phyloP scores from a whole-genome alignment of 164 flowering plant species.

The Vitis cinerea region DNA sequence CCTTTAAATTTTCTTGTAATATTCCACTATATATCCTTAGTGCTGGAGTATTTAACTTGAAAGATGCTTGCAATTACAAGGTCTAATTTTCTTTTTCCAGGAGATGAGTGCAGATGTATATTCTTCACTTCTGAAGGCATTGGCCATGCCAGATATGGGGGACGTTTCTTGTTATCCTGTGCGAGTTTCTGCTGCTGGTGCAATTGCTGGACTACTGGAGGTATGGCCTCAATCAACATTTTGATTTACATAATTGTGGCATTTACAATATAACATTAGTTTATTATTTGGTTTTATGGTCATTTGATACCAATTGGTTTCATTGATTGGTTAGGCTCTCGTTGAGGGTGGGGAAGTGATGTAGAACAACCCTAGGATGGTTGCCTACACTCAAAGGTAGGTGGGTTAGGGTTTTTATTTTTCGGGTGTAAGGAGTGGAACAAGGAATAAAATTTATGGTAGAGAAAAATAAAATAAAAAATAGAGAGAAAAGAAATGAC shows the following conservation, averaged over 20 bases:
- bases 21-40: neutral
- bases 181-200: conserved; percentile 77
- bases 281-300: conserved; percentile 1
- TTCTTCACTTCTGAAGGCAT: conserved; percentile 60
- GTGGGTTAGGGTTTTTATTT: too few species aligned
- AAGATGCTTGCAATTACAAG: neutral
- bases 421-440: too few species aligned
- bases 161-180: conserved; percentile 70
- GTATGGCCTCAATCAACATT: conserved; percentile 25
- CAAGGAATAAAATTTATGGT: too few species aligned
- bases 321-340: too few species aligned
- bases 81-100: conserved; percentile 34
- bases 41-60: neutral
- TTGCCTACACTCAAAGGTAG: too few species aligned
- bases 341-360: too few species aligned
- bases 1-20: neutral
- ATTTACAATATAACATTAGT: neutral
- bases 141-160: conserved; percentile 48
- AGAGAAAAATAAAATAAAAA: too few species aligned
- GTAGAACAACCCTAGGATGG: too few species aligned
- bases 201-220: conserved; percentile 66
- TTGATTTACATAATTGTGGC: neutral
- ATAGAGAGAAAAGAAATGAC: too few species aligned
- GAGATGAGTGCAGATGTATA: conserved; percentile 65
- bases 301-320: too few species aligned